Conservation (phyloP, 257 asterid species). For the Nemophila menziesii region DNA sequence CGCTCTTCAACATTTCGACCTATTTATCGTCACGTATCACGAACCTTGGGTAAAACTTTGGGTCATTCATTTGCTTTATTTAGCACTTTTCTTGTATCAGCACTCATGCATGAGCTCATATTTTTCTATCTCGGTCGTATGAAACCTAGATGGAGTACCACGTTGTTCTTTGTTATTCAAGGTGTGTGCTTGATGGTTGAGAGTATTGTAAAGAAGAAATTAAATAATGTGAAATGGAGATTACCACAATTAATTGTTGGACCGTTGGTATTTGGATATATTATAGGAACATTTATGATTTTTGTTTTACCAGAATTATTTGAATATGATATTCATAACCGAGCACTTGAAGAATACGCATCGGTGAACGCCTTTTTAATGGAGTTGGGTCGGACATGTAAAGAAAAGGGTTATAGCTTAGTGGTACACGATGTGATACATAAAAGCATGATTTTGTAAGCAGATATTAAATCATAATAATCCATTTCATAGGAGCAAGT, state of each 20-base stretch:
- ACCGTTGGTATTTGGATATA: slow-evolving; percentile 24
- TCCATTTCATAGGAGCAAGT: too few relatives aligned
- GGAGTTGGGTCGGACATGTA: slow-evolving; percentile 12
- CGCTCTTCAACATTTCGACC: slow-evolving; percentile 19
- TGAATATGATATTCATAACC: slow-evolving; percentile 15
- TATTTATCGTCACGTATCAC: neutral
- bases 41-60: slow-evolving; percentile 14
- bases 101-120: slow-evolving; percentile 31
- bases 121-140: slow-evolving; percentile 18
- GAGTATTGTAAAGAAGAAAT: slow-evolving; percentile 16
- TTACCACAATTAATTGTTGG: slow-evolving; percentile 20
- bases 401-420: slow-evolving; percentile 3
- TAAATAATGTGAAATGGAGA: slow-evolving; percentile 10
- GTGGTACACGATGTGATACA: neutral
- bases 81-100: slow-evolving; percentile 28
- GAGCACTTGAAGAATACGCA: slow-evolving; percentile 21
- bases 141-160: slow-evolving; percentile 20
- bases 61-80: slow-evolving; percentile 14
- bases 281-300: slow-evolving; percentile 16
- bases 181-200: slow-evolving; percentile 22
- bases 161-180: slow-evolving; percentile 28
- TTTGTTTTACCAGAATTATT: slow-evolving; percentile 20
- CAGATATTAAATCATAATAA: neutral
- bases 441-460: neutral
- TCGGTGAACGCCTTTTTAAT: slow-evolving; percentile 15